Evolutionary conservation across 2,329 filamentous ascomycete species (phyloP).

Genomic region (Mollisiaceae sp.): DNA sequence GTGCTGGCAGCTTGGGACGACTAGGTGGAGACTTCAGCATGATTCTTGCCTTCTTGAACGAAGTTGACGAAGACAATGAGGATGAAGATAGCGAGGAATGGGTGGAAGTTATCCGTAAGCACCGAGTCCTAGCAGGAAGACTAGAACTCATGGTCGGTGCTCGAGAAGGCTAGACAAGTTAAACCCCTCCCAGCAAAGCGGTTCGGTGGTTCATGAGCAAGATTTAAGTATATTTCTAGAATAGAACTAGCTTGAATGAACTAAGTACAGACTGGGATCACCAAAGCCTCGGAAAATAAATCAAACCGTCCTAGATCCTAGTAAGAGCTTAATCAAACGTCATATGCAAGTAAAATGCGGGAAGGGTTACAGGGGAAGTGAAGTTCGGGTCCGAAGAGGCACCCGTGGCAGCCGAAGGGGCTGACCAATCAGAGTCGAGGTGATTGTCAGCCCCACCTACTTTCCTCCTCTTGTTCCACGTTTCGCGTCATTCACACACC

Average conservation of each 20-base stretch:
- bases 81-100: conserved; percentile 64
- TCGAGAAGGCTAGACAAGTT: conserved; percentile 29
- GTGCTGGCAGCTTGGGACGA: conserved; percentile 86
- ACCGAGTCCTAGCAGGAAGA: conserved; percentile 81
- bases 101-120: conserved; percentile 88
- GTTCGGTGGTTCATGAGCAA: conserved; percentile 3
- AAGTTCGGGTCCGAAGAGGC: not conserved
- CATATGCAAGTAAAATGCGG: not conserved
- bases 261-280: not conserved
- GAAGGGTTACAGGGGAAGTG: not conserved
- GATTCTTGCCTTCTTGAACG: conserved; percentile 69
- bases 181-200: not conserved
- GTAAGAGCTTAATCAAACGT: not conserved
- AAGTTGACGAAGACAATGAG: conserved; percentile 37
- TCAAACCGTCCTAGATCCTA: not conserved
- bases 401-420: too few species aligned
- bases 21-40: conserved; percentile 93
- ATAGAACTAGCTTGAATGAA: not conserved
- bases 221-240: conserved; percentile 7
- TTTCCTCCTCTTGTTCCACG: too few species aligned
- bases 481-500: too few species aligned
- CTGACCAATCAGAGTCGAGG: not conserved
- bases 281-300: not conserved
- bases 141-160: conserved; percentile 69
- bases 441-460: not conserved